Evolutionary conservation across 2,329 filamentous ascomycete genomes (phyloP).

Genomic region (Penicillium frequentans): DNA sequence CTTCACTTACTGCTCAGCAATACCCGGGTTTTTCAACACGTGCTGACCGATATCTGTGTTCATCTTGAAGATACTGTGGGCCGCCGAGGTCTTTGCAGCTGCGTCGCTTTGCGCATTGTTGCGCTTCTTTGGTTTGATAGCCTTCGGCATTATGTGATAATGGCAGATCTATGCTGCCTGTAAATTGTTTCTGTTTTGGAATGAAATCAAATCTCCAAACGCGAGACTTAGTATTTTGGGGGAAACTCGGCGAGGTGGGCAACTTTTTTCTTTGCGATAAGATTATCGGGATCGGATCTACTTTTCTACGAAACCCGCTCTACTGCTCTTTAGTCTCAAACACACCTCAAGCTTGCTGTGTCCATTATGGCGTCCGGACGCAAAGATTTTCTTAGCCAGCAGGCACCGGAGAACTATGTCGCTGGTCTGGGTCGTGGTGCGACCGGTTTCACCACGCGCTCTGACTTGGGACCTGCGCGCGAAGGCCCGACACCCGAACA

Average conservation of each 20-base stretch:
- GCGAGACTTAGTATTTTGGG: neutral
- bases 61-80: constrained; percentile 95
- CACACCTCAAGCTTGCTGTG: constrained; percentile 6
- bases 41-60: constrained; percentile 88
- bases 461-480: constrained; percentile 89
- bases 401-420: constrained; percentile 83
- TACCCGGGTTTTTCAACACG: constrained; percentile 88
- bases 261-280: constrained; percentile 29
- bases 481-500: constrained; percentile 97
- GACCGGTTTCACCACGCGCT: constrained; percentile 95
- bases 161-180: neutral
- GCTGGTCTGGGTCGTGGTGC: constrained; percentile 96
- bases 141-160: constrained; percentile 53
- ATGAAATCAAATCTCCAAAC: neutral
- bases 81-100: constrained; percentile 50
- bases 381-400: constrained; percentile 87
- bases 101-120: constrained; percentile 45
- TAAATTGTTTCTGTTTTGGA: neutral
- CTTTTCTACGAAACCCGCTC: constrained; percentile 14
- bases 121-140: constrained; percentile 52
- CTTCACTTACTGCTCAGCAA: constrained; percentile 60
- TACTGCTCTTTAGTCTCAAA: constrained; percentile 2
- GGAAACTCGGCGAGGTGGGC: constrained; percentile 16
- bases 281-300: constrained; percentile 25
- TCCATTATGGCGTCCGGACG: constrained; percentile 57